Conservation (phyloP, 164 flowering plant genomes). For the Liriodendron chinense region DNA sequence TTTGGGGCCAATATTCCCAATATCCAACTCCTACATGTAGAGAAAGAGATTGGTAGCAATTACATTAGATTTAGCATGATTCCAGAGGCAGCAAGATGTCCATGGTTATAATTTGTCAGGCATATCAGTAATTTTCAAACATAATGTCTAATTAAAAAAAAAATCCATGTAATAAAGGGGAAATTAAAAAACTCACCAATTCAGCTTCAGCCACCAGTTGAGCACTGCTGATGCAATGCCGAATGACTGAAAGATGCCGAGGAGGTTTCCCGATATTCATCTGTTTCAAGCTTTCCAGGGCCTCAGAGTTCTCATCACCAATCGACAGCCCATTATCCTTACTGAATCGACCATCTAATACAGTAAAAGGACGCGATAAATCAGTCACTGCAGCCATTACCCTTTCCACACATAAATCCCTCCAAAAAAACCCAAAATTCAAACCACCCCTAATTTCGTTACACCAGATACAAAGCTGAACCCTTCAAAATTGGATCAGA, state of each 20-base stretch:
- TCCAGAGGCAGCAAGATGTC: background rate
- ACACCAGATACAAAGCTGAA: background rate
- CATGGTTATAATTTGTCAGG: background rate
- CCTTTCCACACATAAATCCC: slow-evolving; percentile 19
- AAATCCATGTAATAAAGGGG: background rate
- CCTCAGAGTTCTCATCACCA: slow-evolving; percentile 31
- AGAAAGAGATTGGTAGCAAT: background rate
- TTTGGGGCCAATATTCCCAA: slow-evolving; percentile 24
- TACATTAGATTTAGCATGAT: background rate
- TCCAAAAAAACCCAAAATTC: slow-evolving; percentile 7
- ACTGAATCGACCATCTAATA: slow-evolving; percentile 27
- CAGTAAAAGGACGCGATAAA: slow-evolving; percentile 24
- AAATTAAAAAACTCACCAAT: slow-evolving; percentile 28
- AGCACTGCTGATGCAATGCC: slow-evolving; percentile 52
- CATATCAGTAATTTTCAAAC: background rate
- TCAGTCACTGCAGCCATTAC: slow-evolving; percentile 44
- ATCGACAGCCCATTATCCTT: slow-evolving; percentile 21
- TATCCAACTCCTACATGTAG: slow-evolving; percentile 55
- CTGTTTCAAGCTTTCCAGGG: slow-evolving; percentile 29
- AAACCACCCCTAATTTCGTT: background rate
- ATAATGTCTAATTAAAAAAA: no score
- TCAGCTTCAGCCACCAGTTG: slow-evolving; percentile 29
- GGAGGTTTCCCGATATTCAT: slow-evolving; percentile 52
- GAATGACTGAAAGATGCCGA: slow-evolving; percentile 37
- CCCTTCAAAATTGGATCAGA: background rate